These are phyloP conservation scores for Arbutus unedo DNA, from an alignment of 148 eudicot species.

Conservation along the genomic window DNA sequence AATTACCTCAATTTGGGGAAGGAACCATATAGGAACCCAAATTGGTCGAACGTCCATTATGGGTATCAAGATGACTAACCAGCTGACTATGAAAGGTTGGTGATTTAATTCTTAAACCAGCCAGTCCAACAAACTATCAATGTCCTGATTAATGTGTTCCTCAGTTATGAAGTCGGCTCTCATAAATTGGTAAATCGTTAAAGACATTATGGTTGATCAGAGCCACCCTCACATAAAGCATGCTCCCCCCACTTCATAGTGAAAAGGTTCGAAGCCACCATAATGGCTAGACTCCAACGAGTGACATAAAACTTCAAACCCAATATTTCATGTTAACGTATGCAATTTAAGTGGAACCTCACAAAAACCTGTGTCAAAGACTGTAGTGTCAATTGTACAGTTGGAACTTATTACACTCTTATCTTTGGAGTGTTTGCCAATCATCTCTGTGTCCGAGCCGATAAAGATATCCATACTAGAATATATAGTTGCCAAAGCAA, in stretches of 20 bases:
- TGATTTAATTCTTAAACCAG: not conserved
- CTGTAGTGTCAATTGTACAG: not conserved
- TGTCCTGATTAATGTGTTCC: not conserved
- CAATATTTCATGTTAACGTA: not conserved
- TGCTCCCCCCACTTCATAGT: not conserved
- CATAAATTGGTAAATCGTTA: not conserved
- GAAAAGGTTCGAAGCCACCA: not conserved
- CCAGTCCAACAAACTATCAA: not conserved
- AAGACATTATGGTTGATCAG: not conserved
- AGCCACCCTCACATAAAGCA: not conserved
- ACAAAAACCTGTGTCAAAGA: not conserved
- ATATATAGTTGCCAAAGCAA: not conserved
- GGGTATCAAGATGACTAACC: not conserved
- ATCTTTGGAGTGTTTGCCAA: not conserved
- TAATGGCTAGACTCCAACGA: slow-evolving; percentile 5
- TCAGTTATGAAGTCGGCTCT: not conserved
- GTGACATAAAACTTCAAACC: slow-evolving; percentile 1
- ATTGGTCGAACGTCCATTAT: not conserved
- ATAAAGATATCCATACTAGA: not conserved
- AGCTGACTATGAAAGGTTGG: not conserved
- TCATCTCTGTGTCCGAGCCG: not conserved
- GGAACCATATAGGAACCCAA: not conserved
- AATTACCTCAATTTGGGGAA: not conserved
- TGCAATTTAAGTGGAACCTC: not conserved
- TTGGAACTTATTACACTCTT: not conserved